phyloP scores from a whole-genome alignment of 2,329 filamentous ascomycete species.

The Albophoma yamanashiensis region DNA sequence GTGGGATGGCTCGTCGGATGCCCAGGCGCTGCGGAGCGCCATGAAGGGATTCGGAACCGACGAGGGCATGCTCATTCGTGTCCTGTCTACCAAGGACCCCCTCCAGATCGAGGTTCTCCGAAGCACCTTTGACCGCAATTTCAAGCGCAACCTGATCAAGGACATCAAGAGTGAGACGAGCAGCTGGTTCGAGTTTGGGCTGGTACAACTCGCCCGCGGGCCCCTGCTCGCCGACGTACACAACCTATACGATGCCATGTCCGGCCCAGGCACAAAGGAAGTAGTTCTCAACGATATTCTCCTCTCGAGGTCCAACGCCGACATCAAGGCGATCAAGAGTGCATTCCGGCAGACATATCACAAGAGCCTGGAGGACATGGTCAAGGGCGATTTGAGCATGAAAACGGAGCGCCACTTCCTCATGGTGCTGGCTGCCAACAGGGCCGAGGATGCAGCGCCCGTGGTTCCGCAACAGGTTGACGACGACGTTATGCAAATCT shows the following conservation, averaged over 20 bases:
- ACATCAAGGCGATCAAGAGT: conserved; percentile 75
- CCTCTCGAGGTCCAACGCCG: conserved; percentile 73
- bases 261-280: conserved; percentile 80
- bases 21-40: conserved; percentile 61
- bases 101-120: conserved; percentile 63
- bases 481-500: conserved; percentile 64
- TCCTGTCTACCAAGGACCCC: conserved; percentile 64
- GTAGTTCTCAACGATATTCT: conserved; percentile 76
- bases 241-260: conserved; percentile 59
- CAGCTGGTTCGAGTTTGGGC: conserved; percentile 61
- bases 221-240: conserved; percentile 69
- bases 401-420: conserved; percentile 82
- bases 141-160: conserved; percentile 58
- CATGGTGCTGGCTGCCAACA: conserved; percentile 64
- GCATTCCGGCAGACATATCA: conserved; percentile 61
- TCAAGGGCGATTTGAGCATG: conserved; percentile 70
- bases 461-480: conserved; percentile 65
- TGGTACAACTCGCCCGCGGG: conserved; percentile 67
- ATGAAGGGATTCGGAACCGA: conserved; percentile 95
- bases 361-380: conserved; percentile 56
- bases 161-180: conserved; percentile 72
- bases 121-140: conserved; percentile 51
- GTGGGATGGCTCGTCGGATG: conserved; percentile 58
- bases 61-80: conserved; percentile 62
- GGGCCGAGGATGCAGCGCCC: conserved; percentile 68